Evolutionary conservation across 2,329 filamentous ascomycete genomes (phyloP), one percentile per base, ranked within the genome.

Genomic region (Arthrobotrys pseudoclavata): DNA sequence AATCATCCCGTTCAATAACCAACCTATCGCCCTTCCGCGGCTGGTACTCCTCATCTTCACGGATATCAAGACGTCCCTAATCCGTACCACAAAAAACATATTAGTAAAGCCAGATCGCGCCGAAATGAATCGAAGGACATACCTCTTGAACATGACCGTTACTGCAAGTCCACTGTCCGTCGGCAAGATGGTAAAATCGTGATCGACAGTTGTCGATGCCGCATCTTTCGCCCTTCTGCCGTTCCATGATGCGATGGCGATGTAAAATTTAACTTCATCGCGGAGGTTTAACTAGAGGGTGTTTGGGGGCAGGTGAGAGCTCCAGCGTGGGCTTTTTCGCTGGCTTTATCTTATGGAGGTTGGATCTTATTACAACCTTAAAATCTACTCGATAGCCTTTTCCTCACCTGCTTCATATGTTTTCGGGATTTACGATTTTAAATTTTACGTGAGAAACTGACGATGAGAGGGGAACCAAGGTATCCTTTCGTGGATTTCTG

Each of bases 61-160:
- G 61, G 31, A 60, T 79, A 75, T 77, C 69, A 45, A 69, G 66
- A 13, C 69, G 64, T 15, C 75, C 57, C 64, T 79, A 50, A 18
- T 18, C 42, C 4, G 2, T 18, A 9, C 42, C 42, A 20, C 6
- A 20, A 4, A 45, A 20, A 9, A 20, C 13, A 40, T 2, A 3
- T 40, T 40, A 40, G 37, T 40, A 40, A 15, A 15, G 5, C 37
- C 15, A 40, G 10, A 15, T n/a, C 37, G 37, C 37, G 37, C 13
- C 12, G 37, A 15, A n/a, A 15, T 40, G 12, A n/a, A 40, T 40
- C 37, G 10, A 61, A 18, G 79, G 83, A 78, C 18, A 9, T 84
- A 92, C 91, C 84, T 93, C 90, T 80, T 94, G 90, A 80, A 91
- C 89, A 85, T 96, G 93, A 34, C 93, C 93, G 80, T 92, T 90